A percentile compares a stretch with the other conserved stretches of the same genome.
These are phyloP conservation scores for Trametes punicea DNA, from an alignment of 768 basidiomycete species.

Conservation along the genomic window DNA sequence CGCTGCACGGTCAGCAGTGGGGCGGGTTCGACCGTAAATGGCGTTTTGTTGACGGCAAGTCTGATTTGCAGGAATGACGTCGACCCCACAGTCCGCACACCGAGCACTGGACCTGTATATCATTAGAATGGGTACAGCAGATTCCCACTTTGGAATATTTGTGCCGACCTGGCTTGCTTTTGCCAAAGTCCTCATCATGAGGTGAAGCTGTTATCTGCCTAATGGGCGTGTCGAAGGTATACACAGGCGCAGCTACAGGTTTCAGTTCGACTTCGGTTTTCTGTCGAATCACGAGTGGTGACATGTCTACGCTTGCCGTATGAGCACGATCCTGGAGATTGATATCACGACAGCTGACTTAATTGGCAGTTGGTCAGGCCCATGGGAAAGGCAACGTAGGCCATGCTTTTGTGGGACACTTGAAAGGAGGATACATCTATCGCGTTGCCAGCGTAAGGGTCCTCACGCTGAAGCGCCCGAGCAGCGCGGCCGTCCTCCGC, in stretches of 20 bases:
- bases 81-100: constrained; percentile 22
- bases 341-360: constrained; percentile 42
- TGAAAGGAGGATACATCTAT: constrained; percentile 41
- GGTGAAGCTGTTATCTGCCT: constrained; percentile 45
- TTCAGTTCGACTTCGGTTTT: constrained; percentile 32
- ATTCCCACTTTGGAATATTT: too few species aligned
- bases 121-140: neutral
- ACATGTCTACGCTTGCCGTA: constrained; percentile 44
- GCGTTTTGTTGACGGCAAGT: neutral
- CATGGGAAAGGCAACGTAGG: constrained; percentile 56
- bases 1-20: constrained; percentile 16
- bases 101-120: constrained; percentile 11
- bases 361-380: constrained; percentile 57
- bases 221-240: constrained; percentile 64
- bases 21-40: neutral
- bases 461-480: constrained; percentile 41
- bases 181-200: constrained; percentile 20
- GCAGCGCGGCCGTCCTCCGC: constrained; percentile 40
- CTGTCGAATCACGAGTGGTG: constrained; percentile 33
- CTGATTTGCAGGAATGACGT: constrained; percentile 7
- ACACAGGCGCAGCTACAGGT: constrained; percentile 40
- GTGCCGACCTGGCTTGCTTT: constrained; percentile 1
- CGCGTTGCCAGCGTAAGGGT: constrained; percentile 56
- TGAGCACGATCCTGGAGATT: neutral
- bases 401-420: constrained; percentile 24